Conservation (phyloP, 495 filamentous ascomycete species). For the Penicillium dipodomyicola region DNA sequence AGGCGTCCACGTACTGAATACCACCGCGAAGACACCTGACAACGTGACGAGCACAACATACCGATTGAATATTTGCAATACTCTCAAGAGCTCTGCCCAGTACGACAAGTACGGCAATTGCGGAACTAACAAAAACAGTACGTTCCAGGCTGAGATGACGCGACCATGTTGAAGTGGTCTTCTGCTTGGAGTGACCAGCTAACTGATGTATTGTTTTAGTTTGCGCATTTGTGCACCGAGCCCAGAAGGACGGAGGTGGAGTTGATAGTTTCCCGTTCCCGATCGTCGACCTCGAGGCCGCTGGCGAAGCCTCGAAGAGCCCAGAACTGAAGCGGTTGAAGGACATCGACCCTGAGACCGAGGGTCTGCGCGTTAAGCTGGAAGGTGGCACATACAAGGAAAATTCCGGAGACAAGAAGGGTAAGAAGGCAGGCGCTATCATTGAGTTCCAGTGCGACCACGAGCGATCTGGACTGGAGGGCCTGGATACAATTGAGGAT, state of each 20-base stretch:
- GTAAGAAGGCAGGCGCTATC: slow-evolving; percentile 61
- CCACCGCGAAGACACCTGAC: slow-evolving; percentile 48
- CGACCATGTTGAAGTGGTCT: background rate
- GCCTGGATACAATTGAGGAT: slow-evolving; percentile 42
- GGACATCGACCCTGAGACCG: slow-evolving; percentile 56
- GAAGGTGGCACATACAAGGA: slow-evolving; percentile 61
- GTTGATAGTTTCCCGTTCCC: slow-evolving; percentile 37
- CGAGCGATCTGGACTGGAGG: slow-evolving; percentile 67
- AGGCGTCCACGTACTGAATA: slow-evolving; percentile 74
- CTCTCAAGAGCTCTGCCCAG: slow-evolving; percentile 55
- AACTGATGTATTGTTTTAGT: slow-evolving; percentile 47
- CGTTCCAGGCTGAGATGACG: slow-evolving; percentile 7
- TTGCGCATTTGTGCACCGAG: slow-evolving; percentile 68
- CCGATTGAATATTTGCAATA: slow-evolving; percentile 79
- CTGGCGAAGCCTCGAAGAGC: slow-evolving; percentile 53
- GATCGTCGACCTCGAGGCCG: slow-evolving; percentile 67
- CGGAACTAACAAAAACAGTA: slow-evolving; percentile 54
- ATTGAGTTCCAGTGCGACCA: slow-evolving; percentile 83
- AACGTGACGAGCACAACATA: slow-evolving; percentile 71
- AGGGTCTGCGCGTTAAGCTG: slow-evolving; percentile 70
- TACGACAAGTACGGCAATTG: slow-evolving; percentile 60
- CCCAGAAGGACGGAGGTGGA: slow-evolving; percentile 40
- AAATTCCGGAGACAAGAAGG: slow-evolving; percentile 35
- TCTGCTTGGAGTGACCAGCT: background rate
- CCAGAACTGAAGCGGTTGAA: slow-evolving; percentile 62